Conservation (phyloP, 306 rosid genomes). For the Trifolium subterraneum region DNA sequence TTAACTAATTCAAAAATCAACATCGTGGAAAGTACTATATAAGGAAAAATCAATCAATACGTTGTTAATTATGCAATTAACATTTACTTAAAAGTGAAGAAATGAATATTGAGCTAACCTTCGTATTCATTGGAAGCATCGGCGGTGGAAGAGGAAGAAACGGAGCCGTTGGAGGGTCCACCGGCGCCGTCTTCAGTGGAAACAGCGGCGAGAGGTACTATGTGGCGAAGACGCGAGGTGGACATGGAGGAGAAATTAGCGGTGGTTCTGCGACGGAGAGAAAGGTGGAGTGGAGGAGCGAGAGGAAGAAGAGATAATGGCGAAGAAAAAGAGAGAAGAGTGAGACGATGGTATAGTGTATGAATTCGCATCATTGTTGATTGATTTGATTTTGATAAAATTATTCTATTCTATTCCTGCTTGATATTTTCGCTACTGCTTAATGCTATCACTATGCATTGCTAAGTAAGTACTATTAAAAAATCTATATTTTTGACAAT, state of each 20-base stretch:
- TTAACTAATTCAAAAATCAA: conserved; percentile 12
- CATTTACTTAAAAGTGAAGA: background rate
- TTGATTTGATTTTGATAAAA: conserved; percentile 39
- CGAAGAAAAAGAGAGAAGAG: conserved; percentile 49
- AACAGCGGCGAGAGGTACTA: conserved; percentile 57
- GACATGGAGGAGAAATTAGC: conserved; percentile 54
- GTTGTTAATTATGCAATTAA: background rate
- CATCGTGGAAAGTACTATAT: background rate
- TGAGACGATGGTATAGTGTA: conserved; percentile 61
- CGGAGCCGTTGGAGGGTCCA: conserved; percentile 57
- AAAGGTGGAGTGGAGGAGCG: conserved; percentile 42
- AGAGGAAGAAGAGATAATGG: conserved; percentile 51
- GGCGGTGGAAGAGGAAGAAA: conserved; percentile 51
- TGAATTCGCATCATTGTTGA: conserved; percentile 61
- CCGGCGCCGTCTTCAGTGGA: conserved; percentile 50
- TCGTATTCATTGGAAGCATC: conserved; percentile 53
- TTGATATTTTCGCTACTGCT: conserved; percentile 28
- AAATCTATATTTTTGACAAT: too few species aligned
- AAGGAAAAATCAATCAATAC: background rate
- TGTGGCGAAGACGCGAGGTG: conserved; percentile 53
- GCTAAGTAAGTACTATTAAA: background rate
- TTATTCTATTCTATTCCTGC: conserved; percentile 9
- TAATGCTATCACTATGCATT: background rate
- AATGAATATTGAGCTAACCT: conserved; percentile 49
- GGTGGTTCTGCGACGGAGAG: conserved; percentile 37